These are phyloP conservation scores for Neurospora sp. DNA, from an alignment of 2,329 filamentous ascomycete species.

Conservation along the genomic window DNA sequence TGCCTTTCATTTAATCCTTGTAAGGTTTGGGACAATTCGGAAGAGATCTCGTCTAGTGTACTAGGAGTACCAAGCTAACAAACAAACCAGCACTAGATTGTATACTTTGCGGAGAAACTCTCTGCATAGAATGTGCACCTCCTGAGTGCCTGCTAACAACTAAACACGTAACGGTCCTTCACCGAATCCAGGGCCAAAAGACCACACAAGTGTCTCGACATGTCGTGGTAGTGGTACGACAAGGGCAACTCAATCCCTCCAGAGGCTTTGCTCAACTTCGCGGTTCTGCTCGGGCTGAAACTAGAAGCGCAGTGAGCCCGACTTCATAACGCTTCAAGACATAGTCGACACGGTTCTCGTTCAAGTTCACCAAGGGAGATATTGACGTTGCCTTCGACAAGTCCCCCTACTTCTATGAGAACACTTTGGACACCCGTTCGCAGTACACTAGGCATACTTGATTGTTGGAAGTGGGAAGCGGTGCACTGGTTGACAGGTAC, in stretches of 20 bases:
- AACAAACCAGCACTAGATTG: too few relatives aligned
- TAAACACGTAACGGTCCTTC: not conserved
- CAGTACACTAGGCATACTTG: not conserved
- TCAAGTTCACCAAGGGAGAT: slow-evolving; percentile 87
- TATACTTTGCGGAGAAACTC: not conserved
- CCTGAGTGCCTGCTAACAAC: not conserved
- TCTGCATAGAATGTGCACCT: not conserved
- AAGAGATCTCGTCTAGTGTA: too few relatives aligned
- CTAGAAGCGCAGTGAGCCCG: slow-evolving; percentile 46
- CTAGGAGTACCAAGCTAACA: too few relatives aligned
- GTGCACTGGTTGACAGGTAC: not conserved
- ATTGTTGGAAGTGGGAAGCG: not conserved
- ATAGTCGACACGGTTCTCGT: slow-evolving; percentile 67
- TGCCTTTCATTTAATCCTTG: too few relatives aligned
- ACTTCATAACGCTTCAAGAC: slow-evolving; percentile 60
- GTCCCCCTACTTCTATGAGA: slow-evolving; percentile 62
- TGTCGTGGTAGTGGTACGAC: slow-evolving; percentile 33
- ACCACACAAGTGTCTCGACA: slow-evolving; percentile 41
- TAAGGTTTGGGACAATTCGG: too few relatives aligned
- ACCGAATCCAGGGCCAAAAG: not conserved
- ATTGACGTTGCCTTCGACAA: slow-evolving; percentile 78
- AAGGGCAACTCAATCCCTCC: slow-evolving; percentile 36
- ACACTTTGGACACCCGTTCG: slow-evolving; percentile 15
- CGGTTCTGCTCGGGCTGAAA: slow-evolving; percentile 80
- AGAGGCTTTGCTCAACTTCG: slow-evolving; percentile 59